phyloP scores from a whole-genome alignment of 805 yeast species.

The Kodamaea nitidulidarum region DNA sequence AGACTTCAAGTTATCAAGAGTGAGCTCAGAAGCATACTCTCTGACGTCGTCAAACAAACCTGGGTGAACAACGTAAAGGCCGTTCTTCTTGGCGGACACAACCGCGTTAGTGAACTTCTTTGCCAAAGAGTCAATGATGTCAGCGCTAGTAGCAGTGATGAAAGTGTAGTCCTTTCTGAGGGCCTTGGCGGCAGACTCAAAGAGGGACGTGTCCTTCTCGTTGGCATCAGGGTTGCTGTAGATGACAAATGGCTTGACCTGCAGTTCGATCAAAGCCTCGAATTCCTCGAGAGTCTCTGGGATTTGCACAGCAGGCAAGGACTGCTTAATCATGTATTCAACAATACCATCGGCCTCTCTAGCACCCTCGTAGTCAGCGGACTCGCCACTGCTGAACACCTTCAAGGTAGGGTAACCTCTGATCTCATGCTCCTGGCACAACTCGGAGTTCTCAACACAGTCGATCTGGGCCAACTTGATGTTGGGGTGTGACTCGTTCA shows the following conservation, averaged over 20 bases:
- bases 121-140: conserved; percentile 34
- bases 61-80: conserved; percentile 48
- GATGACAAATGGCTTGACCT: conserved; percentile 53
- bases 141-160: conserved; percentile 42
- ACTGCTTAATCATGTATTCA: conserved; percentile 73
- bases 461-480: conserved; percentile 80
- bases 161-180: conserved; percentile 65
- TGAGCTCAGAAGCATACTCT: conserved; percentile 39
- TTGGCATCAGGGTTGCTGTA: conserved; percentile 41
- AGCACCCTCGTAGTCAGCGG: conserved; percentile 75
- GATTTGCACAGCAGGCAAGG: conserved; percentile 61
- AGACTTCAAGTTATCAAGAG: conserved; percentile 33
- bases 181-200: conserved; percentile 54
- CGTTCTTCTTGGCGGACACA: conserved; percentile 17
- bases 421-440: conserved; percentile 64
- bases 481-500: conserved; percentile 48
- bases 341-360: conserved; percentile 78
- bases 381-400: conserved; percentile 55
- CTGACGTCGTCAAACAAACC: conserved; percentile 41
- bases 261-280: conserved; percentile 44
- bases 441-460: conserved; percentile 72
- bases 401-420: conserved; percentile 85
- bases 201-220: conserved; percentile 26
- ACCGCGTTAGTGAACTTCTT: conserved; percentile 25
- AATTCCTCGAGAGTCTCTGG: conserved; percentile 48